phyloP scores from a whole-genome alignment of 306 rosid species.

The Sicyos edulis region DNA sequence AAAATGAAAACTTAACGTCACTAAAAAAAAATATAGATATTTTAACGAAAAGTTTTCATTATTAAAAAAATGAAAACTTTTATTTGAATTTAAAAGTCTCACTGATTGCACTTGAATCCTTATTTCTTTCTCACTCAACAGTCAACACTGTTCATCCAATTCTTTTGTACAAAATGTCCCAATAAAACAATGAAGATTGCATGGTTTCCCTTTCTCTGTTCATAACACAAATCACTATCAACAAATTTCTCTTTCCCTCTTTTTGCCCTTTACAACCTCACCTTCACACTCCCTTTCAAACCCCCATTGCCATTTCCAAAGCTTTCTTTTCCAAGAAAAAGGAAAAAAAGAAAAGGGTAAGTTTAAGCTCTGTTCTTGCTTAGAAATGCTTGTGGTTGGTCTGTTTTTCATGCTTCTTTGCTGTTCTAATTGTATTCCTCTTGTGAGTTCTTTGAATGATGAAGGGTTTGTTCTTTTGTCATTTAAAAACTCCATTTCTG shows the following conservation, averaged over 20 bases:
- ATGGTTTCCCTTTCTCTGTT: not conserved
- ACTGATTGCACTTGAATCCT: too few relatives aligned
- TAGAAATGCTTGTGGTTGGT: conserved; percentile 45
- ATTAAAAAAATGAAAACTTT: too few relatives aligned
- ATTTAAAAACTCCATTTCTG: conserved; percentile 45
- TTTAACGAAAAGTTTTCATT: too few relatives aligned
- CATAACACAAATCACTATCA: not conserved
- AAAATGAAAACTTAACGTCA: too few relatives aligned
- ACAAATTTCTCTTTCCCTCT: not conserved
- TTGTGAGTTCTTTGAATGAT: conserved; percentile 49
- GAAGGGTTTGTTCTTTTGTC: conserved; percentile 72
- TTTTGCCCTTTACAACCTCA: not conserved
- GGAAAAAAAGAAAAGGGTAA: not conserved
- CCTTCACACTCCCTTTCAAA: not conserved
- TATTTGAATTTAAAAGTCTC: too few relatives aligned
- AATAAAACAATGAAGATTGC: not conserved
- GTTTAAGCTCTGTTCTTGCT: conserved; percentile 21
- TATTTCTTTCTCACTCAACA: too few relatives aligned
- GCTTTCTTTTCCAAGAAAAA: conserved; percentile 8
- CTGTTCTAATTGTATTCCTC: conserved; percentile 32
- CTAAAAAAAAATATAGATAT: too few relatives aligned
- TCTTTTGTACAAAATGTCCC: conserved; percentile 3
- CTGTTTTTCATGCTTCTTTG: conserved; percentile 32
- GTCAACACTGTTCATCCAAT: not conserved
- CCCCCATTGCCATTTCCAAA: conserved; percentile 30